Evolutionary conservation across 2,329 filamentous ascomycete genomes (phyloP).

Genomic region (Remersonia thermophila): DNA sequence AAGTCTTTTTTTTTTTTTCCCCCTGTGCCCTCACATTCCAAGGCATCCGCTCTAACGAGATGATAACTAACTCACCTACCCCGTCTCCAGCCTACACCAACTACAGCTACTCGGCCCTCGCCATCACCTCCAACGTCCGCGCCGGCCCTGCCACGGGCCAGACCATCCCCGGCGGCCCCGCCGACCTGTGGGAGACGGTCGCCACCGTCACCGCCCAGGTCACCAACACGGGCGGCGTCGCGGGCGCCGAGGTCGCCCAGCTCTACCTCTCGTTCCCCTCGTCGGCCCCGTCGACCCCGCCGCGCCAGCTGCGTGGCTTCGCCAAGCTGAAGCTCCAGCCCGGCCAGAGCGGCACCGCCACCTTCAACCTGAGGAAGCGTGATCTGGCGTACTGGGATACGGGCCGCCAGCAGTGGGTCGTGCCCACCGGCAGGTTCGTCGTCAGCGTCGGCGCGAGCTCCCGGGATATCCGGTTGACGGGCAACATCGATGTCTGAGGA

Average conservation of each 20-base stretch:
- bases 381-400: slow-evolving; percentile 56
- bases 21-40: not conserved
- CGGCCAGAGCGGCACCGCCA: slow-evolving; percentile 34
- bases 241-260: slow-evolving; percentile 56
- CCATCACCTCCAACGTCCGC: slow-evolving; percentile 25
- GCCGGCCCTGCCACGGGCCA: slow-evolving; percentile 29
- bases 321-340: slow-evolving; percentile 41
- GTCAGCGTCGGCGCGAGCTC: slow-evolving; percentile 35
- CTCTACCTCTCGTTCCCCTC: slow-evolving; percentile 37
- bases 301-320: slow-evolving; percentile 48
- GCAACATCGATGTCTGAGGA: slow-evolving; percentile 16
- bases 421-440: slow-evolving; percentile 32
- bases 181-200: slow-evolving; percentile 34
- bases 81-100: slow-evolving; percentile 47
- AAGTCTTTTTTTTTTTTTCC: slow-evolving; percentile 16
- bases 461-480: slow-evolving; percentile 31
- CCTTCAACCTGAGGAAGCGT: slow-evolving; percentile 41
- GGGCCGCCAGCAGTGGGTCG: slow-evolving; percentile 45
- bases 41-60: too few species aligned
- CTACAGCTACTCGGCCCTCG: slow-evolving; percentile 46
- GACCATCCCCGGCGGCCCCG: slow-evolving; percentile 30
- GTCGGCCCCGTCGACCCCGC: slow-evolving; percentile 27
- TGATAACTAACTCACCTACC: not conserved
- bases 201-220: slow-evolving; percentile 45
- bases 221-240: slow-evolving; percentile 49